phyloP scores from a whole-genome alignment of 1,284 basidiomycete genomes.

The Austroboletus niveus region DNA sequence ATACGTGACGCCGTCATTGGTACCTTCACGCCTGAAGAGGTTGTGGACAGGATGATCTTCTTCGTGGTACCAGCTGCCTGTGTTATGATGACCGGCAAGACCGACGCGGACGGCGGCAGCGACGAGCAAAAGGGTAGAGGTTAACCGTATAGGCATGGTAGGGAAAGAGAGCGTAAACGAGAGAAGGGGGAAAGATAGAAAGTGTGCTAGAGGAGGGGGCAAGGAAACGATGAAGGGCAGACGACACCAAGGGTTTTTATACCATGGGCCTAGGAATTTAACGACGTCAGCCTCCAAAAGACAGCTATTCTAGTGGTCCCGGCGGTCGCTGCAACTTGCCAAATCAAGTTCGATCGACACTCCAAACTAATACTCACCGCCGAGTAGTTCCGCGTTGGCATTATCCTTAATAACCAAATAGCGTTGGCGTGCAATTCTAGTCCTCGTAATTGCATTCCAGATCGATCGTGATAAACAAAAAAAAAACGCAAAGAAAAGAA shows the following conservation, averaged over 20 bases:
- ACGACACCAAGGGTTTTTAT: constrained; percentile 25
- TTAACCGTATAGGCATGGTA: constrained; percentile 31
- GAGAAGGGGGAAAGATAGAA: constrained; percentile 21
- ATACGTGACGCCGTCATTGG: constrained; percentile 45
- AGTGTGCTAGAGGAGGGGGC: constrained; percentile 9
- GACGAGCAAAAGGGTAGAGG: constrained; percentile 37
- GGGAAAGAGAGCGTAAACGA: constrained; percentile 18
- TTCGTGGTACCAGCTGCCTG: constrained; percentile 55
- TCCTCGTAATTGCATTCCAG: constrained; percentile 12
- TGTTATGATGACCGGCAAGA: constrained; percentile 29
- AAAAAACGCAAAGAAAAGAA: constrained; percentile 15
- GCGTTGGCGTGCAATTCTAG: not conserved
- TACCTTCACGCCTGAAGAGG: constrained; percentile 53
- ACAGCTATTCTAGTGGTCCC: constrained; percentile 11
- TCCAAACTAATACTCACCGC: constrained; percentile 17
- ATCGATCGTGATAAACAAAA: constrained; percentile 20
- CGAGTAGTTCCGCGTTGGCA: not conserved
- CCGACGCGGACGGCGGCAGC: constrained; percentile 32
- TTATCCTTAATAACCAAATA: not conserved
- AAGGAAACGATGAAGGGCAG: constrained; percentile 7
- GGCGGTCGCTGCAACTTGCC: constrained; percentile 5
- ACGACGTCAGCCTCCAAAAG: constrained; percentile 20
- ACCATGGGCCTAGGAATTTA: constrained; percentile 18
- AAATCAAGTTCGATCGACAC: constrained; percentile 24
- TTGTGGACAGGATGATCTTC: constrained; percentile 54